Percentiles rank a stretch among this genome's conserved stretches.
Conservation (phyloP, 2,329 filamentous ascomycete genomes). For the Ascomycota sp. region DNA sequence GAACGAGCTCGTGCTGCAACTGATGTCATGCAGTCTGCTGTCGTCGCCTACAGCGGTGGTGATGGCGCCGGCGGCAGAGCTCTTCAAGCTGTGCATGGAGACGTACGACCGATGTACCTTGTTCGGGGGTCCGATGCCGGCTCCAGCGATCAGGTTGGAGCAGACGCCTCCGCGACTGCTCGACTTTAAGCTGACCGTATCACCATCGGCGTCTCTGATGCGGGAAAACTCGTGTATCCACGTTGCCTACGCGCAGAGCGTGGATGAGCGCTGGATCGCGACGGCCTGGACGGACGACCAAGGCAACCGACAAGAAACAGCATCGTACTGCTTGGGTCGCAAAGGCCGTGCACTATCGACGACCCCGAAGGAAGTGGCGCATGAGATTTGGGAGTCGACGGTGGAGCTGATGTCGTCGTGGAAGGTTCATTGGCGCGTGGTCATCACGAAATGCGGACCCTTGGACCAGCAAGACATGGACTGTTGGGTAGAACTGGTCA, state of each 20-base stretch:
- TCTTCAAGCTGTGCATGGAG: conserved; percentile 46
- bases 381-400: conserved; percentile 63
- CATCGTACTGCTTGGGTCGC: conserved; percentile 51
- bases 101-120: conserved; percentile 56
- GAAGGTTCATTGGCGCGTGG: conserved; percentile 57
- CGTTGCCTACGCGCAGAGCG: conserved; percentile 55
- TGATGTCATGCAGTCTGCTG: conserved; percentile 49
- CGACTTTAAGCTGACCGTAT: conserved; percentile 50
- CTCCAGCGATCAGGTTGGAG: conserved; percentile 55
- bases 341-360: conserved; percentile 30
- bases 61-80: conserved; percentile 38
- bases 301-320: conserved; percentile 51
- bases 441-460: conserved; percentile 49
- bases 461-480: conserved; percentile 48
- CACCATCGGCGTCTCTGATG: conserved; percentile 51
- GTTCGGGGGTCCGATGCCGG: conserved; percentile 34
- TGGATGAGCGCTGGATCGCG: conserved; percentile 59
- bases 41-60: conserved; percentile 41
- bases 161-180: conserved; percentile 48
- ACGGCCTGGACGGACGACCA: conserved; percentile 65
- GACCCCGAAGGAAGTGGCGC: conserved; percentile 40
- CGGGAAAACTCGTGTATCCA: conserved; percentile 67
- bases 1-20: conserved; percentile 57
- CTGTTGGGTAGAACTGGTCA: conserved; percentile 32
- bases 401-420: conserved; percentile 49